phyloP scores from a whole-genome alignment of 306 rosid species.

The Sesbania bispinosa region DNA sequence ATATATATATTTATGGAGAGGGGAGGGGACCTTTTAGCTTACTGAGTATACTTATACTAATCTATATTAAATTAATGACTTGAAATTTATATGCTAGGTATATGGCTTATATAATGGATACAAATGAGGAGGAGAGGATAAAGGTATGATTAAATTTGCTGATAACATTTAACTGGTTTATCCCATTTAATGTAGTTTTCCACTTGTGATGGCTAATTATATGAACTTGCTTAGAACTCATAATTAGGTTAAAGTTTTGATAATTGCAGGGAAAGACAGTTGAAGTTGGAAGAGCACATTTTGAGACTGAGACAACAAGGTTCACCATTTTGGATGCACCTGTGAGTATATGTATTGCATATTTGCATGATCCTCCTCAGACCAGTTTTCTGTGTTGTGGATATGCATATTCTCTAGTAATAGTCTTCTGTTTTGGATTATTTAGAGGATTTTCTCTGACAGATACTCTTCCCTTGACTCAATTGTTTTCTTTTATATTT shows the following conservation, averaged over 20 bases:
- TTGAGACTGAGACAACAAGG: conserved; percentile 86
- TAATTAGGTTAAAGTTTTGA: conserved; percentile 7
- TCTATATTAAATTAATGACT: conserved; percentile 12
- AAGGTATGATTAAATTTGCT: conserved; percentile 51
- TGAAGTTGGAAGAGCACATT: conserved; percentile 99
- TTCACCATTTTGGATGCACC: conserved; percentile 99
- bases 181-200: conserved; percentile 4
- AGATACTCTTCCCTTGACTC: not conserved
- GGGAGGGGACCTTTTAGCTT: not conserved
- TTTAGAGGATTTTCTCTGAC: not conserved
- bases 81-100: conserved; percentile 58
- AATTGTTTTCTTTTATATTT: not conserved
- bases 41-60: not conserved
- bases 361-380: conserved; percentile 7
- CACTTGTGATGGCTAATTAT: not conserved
- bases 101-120: conserved; percentile 99
- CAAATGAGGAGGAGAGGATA: conserved; percentile 93
- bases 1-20: not conserved
- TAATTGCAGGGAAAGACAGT: conserved; percentile 84
- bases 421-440: not conserved
- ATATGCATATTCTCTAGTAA: not conserved
- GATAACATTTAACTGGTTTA: not conserved
- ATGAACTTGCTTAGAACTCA: conserved; percentile 6
- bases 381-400: not conserved
- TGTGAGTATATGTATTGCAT: conserved; percentile 54